Conservation (phyloP, 805 yeast species). For the Ascoidea asiatica region DNA sequence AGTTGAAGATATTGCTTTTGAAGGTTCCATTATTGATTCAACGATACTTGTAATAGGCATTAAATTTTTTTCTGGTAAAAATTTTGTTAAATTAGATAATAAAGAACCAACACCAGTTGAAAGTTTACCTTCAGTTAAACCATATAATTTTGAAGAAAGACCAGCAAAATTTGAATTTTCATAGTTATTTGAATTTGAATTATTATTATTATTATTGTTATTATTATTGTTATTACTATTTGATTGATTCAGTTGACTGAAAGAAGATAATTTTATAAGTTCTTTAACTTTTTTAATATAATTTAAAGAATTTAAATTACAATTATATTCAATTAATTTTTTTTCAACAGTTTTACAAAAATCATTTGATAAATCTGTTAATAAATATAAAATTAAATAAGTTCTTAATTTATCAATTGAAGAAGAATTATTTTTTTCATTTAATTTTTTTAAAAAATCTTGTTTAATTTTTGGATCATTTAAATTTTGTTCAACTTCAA, state of each 20-base stretch:
- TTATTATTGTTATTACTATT: conserved; percentile 20
- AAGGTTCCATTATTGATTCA: conserved; percentile 84
- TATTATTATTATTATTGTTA: conserved; percentile 15
- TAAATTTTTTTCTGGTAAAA: conserved; percentile 77
- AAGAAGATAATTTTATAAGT: conserved; percentile 38
- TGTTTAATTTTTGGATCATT: conserved; percentile 41
- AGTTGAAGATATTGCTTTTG: conserved; percentile 46
- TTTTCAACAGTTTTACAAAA: conserved; percentile 48
- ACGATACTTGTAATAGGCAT: conserved; percentile 85
- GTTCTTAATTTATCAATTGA: conserved; percentile 77
- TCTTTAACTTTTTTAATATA: conserved; percentile 79
- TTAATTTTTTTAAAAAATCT: conserved; percentile 47
- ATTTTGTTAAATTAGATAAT: conserved; percentile 74
- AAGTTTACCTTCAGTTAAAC: conserved; percentile 67
- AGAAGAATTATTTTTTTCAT: conserved; percentile 38
- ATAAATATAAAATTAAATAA: conserved; percentile 62
- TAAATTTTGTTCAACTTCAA: conserved; percentile 84
- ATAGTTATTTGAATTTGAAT: conserved; percentile 15
- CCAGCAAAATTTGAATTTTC: conserved; percentile 35
- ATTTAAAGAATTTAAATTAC: conserved; percentile 49
- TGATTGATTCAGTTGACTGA: conserved; percentile 20
- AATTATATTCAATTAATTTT: conserved; percentile 41
- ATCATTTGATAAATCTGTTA: conserved; percentile 32
- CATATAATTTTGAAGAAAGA: conserved; percentile 63
- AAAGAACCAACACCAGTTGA: conserved; percentile 85